Evolutionary conservation across 352 stramenopile species (phyloP).

Genomic region (Phytophthora tubulina): DNA sequence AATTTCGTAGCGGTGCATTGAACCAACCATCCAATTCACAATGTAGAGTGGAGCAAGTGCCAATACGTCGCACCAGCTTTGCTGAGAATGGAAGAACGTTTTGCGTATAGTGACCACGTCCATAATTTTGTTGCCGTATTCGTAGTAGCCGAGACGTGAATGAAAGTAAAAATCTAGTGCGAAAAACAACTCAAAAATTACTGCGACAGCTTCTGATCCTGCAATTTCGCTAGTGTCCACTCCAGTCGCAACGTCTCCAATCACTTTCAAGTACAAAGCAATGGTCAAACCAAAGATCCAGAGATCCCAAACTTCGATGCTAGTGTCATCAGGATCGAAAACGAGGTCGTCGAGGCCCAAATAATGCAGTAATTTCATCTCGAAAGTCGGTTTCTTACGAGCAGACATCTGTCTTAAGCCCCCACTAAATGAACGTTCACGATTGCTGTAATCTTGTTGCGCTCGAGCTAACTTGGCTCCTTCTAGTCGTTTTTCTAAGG

Average conservation of each 20-base stretch:
- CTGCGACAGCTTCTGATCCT: constrained; percentile 33
- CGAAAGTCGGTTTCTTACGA: constrained; percentile 33
- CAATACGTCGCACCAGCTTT: constrained; percentile 45
- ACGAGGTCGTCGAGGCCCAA: constrained; percentile 46
- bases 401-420: neutral
- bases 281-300: constrained; percentile 43
- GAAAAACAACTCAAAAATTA: constrained; percentile 59
- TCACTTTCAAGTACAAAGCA: constrained; percentile 49
- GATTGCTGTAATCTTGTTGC: constrained; percentile 33
- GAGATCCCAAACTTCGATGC: constrained; percentile 39
- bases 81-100: constrained; percentile 49
- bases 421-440: constrained; percentile 15
- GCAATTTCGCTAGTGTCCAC: constrained; percentile 15
- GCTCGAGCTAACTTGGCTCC: constrained; percentile 55
- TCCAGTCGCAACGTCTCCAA: constrained; percentile 44
- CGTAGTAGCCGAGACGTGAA: constrained; percentile 62
- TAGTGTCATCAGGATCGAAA: constrained; percentile 56
- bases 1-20: constrained; percentile 34
- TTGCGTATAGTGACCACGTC: constrained; percentile 49
- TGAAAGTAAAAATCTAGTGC: constrained; percentile 58
- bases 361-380: constrained; percentile 39
- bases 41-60: constrained; percentile 57
- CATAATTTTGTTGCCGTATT: constrained; percentile 81
- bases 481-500: constrained; percentile 62
- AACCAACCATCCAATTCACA: constrained; percentile 53